Conservation (phyloP, 805 yeast genomes). For the Debaryomyces tyrocola region DNA sequence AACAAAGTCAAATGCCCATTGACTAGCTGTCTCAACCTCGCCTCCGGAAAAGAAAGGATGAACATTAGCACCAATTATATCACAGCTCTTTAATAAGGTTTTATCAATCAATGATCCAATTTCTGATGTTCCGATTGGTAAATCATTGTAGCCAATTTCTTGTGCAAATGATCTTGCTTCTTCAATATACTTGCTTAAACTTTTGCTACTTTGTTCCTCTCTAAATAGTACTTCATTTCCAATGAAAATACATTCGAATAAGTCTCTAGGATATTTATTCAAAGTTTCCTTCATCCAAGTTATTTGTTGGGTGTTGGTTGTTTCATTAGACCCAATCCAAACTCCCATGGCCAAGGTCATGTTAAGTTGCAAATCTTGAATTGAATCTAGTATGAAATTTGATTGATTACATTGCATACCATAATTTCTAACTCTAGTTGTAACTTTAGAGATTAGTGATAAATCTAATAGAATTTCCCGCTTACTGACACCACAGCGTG, state of each 20-base stretch:
- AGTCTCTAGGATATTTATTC: conserved; percentile 40
- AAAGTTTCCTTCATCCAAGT: conserved; percentile 43
- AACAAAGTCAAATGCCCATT: conserved; percentile 54
- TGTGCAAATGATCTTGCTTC: conserved; percentile 39
- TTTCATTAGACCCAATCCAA: conserved; percentile 53
- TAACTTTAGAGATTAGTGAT: conserved; percentile 56
- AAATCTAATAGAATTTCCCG: conserved; percentile 57
- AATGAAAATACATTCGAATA: conserved; percentile 52
- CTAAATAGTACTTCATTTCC: conserved; percentile 67
- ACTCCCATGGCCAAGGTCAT: conserved; percentile 62
- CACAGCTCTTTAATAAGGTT: conserved; percentile 44
- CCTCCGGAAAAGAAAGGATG: conserved; percentile 72
- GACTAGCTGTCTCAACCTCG: conserved; percentile 42
- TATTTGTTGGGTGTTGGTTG: conserved; percentile 48
- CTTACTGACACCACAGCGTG: conserved; percentile 50
- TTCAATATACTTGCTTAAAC: conserved; percentile 42
- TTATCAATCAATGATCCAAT: conserved; percentile 47
- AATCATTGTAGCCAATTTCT: conserved; percentile 27
- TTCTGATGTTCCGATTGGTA: conserved; percentile 66
- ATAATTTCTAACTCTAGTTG: conserved; percentile 55
- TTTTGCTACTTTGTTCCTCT: conserved; percentile 41
- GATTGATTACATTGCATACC: conserved; percentile 66
- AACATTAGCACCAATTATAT: conserved; percentile 60
- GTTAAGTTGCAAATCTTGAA: conserved; percentile 48
- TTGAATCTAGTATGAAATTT: conserved; percentile 51